Evolutionary conservation across 345 rosid genomes (phyloP), one percentile per base, ranked within the genome.

Genomic region (Hibiscus trionum): DNA sequence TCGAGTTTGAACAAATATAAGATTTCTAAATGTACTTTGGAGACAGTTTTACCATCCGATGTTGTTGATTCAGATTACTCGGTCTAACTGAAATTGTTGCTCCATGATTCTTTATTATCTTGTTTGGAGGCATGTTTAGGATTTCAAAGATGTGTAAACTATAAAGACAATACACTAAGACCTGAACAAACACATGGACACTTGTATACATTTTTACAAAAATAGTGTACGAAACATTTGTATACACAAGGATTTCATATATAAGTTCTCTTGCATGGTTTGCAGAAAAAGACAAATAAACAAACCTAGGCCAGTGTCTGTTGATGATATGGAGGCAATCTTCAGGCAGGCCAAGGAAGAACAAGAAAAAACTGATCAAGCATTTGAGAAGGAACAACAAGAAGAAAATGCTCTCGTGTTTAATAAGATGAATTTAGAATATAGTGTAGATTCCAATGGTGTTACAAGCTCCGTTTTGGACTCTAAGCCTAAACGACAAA

Each of bases 291-390:
- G 82, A 74, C 91, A 87, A 76, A 90, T 91, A 69, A 86, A 85
- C 77, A 91, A 80, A 74, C 97, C 97, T 21, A 86, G 88, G 77
- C 93, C 96, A 29, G 88, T 94, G 46, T 84, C 93, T 5, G 76
- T 60, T 2, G 83, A 80, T 68, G 95, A 91, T 37, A 82, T 94
- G 72, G 92, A 94, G 77, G 86, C 86, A 3, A 82, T 94, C 46
- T 86, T 88, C 84, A 77, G 47, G 62, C 88, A 84, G 72, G 96
- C 87, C 74, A 88, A 88, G 84, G 92, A 81, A 78, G 97, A 86
- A 78, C 92, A 90, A 77, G 90, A 85, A 78, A 86, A 84, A 47
- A 76, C 76, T n/a, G 90, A 95, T 72, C 80, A 53, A 76, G 96
- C 87, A 76, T 91, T 86, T 21, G 73, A 78, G 80, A 91, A 88